Percentiles rank a stretch among this genome's conserved stretches.
Evolutionary conservation across 805 yeast species (phyloP).

Genomic region (Tetrapisispora nanseiensis): DNA sequence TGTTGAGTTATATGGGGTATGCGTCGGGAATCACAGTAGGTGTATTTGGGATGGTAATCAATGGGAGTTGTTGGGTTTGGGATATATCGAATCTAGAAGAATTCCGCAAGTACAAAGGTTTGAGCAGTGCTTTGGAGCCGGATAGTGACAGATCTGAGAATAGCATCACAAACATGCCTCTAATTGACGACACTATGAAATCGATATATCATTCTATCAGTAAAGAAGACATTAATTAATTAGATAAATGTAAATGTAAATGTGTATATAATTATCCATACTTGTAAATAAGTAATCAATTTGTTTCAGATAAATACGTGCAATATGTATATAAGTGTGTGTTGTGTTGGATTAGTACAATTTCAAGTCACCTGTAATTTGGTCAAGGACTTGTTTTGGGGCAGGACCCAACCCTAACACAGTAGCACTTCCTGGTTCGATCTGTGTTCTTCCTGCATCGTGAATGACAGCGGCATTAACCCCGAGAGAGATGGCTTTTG

Average conservation of each 20-base stretch:
- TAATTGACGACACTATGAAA: background rate
- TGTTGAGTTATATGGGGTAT: constrained; percentile 58
- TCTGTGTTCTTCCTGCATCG: constrained; percentile 96
- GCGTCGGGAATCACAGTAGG: constrained; percentile 70
- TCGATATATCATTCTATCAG: background rate
- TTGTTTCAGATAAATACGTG: too few species aligned
- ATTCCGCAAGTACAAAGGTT: constrained; percentile 29
- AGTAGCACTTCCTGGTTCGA: constrained; percentile 93
- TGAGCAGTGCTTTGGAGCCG: background rate
- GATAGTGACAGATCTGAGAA: background rate
- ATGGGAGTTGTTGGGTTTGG: constrained; percentile 72
- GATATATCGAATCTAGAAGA: constrained; percentile 64
- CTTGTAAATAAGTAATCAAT: background rate
- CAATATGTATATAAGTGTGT: too few species aligned
- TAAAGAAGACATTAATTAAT: background rate
- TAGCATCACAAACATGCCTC: background rate
- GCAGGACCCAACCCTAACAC: constrained; percentile 98
- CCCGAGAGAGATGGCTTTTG: constrained; percentile 70
- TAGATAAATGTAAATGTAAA: background rate
- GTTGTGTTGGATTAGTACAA: constrained; percentile 42
- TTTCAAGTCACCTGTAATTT: constrained; percentile 70
- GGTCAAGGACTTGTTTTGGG: constrained; percentile 69
- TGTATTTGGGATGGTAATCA: constrained; percentile 58
- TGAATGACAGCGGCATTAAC: constrained; percentile 74
- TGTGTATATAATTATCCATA: background rate